Base-by-base conservation (phyloP, 2,329 filamentous ascomycete genomes). In the Cytospora piceicola region DNA sequence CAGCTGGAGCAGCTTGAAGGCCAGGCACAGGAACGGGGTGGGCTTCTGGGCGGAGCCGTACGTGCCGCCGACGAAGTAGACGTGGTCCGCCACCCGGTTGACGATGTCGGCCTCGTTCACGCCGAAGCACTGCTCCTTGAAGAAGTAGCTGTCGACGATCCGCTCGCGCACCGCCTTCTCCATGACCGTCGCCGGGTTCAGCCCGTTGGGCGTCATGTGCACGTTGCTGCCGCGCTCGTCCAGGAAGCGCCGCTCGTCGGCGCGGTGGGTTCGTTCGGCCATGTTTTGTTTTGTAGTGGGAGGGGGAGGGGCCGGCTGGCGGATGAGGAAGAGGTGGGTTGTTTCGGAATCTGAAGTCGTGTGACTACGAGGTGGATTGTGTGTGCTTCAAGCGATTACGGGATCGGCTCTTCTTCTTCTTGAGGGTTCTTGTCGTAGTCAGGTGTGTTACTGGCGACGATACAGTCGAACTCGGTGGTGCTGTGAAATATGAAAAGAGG, bases 51-150 rank as follows among this genome's bases (percentile, higher is more conserved):
- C 85, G 22, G 88, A 85, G 61, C 94, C 93, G 73, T 93, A 93
- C 6, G 93, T 96, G 71, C 95, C 95, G 69, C 94, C 95, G 64
- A 99, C 86, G 77, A 90, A 95, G 58, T 81, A 85, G 56, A 99
- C 85, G 77, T 89, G 85, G 72, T 94, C 90, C 30, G 93, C 91
- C 0, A 96, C 94, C 70, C 95, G 92, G 79, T 97, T 92, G 72
- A 97, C 90, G 7, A 99, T 82, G 77, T 89, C 86, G 61, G 87
- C 87, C 75, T 90, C 88, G 80, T 98, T 99, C 70, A 99, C 84
- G 52, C 91, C 95, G 79, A 98, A 99, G 77, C 95, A 97, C 80
- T 97, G 94, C 79, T 98, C 95, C 78, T 97, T 97, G 91, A 93
- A 99, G 82, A 97, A 99, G 80, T 97, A 96, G 61, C 89, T 92